Conservation (phyloP, 352 stramenopile genomes). For the Pythium sukuiense region DNA sequence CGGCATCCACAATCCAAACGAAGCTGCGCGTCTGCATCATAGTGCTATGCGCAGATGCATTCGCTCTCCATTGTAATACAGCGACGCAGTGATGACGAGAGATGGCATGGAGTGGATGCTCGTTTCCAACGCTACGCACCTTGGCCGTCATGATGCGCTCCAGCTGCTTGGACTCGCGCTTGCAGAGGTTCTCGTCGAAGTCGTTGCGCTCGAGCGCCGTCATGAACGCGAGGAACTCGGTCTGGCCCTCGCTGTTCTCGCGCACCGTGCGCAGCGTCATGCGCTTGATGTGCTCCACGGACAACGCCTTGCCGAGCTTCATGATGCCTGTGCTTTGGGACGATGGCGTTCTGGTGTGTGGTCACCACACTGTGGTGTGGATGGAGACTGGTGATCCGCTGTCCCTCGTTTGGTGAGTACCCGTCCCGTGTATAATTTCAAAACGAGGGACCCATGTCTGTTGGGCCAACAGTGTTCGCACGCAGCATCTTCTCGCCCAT, state of each 20-base stretch:
- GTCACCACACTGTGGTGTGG: neutral
- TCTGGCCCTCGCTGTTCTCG: slow-evolving; percentile 74
- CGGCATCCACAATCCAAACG: neutral
- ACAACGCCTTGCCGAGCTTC: slow-evolving; percentile 80
- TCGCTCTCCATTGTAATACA: neutral
- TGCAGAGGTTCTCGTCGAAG: slow-evolving; percentile 83
- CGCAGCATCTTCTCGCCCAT: neutral
- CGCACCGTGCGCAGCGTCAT: slow-evolving; percentile 87
- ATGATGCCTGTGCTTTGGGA: slow-evolving; percentile 35
- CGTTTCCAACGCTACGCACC: slow-evolving; percentile 27
- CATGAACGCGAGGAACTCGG: slow-evolving; percentile 85
- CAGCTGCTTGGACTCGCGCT: slow-evolving; percentile 78
- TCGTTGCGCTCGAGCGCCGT: slow-evolving; percentile 78
- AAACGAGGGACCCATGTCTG: slow-evolving; percentile 2
- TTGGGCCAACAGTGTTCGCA: neutral
- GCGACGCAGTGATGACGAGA: neutral
- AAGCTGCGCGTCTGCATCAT: neutral
- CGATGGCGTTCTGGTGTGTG: slow-evolving; percentile 1
- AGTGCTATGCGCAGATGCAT: neutral
- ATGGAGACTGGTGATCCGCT: slow-evolving; percentile 2
- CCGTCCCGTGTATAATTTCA: neutral
- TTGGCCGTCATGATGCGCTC: slow-evolving; percentile 76
- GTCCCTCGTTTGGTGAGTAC: neutral
- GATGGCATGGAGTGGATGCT: neutral
- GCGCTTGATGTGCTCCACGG: slow-evolving; percentile 88